phyloP scores from a whole-genome alignment of 2,329 filamentous ascomycete genomes.

The Xylariales sp. region DNA sequence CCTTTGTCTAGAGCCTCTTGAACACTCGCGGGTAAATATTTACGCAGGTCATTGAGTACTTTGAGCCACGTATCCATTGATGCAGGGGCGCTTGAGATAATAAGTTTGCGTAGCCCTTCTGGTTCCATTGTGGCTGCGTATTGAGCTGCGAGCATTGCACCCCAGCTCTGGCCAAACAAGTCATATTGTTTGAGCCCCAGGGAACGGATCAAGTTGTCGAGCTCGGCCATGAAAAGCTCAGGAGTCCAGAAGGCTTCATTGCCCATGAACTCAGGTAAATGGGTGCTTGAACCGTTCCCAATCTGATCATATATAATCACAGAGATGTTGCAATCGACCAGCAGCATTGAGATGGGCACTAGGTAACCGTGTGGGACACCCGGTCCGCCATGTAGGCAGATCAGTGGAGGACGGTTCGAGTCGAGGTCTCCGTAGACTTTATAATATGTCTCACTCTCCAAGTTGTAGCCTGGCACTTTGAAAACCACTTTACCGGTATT shows the following conservation, averaged over 20 bases:
- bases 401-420: conserved; percentile 10
- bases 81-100: conserved; percentile 24
- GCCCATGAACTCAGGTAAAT: conserved; percentile 34
- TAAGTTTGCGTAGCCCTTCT: conserved; percentile 17
- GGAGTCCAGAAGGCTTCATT: conserved; percentile 39
- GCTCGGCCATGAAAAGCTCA: conserved; percentile 42
- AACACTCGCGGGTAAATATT: conserved; percentile 14
- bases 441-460: conserved; percentile 16
- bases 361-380: conserved; percentile 42
- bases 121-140: conserved; percentile 30
- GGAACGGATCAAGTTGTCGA: conserved; percentile 40
- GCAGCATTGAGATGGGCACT: conserved; percentile 26
- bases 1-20: conserved; percentile 16
- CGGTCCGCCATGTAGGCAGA: conserved; percentile 19
- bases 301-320: conserved; percentile 52
- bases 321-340: conserved; percentile 28
- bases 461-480: background rate
- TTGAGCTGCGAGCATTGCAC: conserved; percentile 42
- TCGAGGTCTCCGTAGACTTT: conserved; percentile 17
- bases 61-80: conserved; percentile 22
- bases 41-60: conserved; percentile 11
- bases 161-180: conserved; percentile 47
- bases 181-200: conserved; percentile 36
- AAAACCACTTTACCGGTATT: background rate
- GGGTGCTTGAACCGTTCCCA: conserved; percentile 44